phyloP scores from a whole-genome alignment of 176 grass and related monocot genomes.

The Oryza rufipogon region DNA sequence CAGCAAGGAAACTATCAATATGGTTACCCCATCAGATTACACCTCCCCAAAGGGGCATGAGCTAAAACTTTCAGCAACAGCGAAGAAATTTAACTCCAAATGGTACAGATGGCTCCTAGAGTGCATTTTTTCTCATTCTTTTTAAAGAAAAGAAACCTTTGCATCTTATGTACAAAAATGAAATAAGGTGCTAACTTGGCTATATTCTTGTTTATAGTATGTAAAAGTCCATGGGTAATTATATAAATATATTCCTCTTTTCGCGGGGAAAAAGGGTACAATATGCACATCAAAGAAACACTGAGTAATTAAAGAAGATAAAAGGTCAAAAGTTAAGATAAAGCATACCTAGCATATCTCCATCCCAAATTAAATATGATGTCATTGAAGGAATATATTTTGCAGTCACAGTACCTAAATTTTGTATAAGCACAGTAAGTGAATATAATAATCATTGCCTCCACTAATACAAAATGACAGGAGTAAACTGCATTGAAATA shows the following conservation, averaged over 20 bases:
- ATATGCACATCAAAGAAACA: slow-evolving; percentile 15
- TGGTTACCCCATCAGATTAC: neutral
- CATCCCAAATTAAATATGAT: slow-evolving; percentile 64
- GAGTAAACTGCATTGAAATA: neutral
- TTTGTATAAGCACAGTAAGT: slow-evolving; percentile 12
- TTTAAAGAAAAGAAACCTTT: neutral
- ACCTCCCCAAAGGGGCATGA: neutral
- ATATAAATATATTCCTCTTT: neutral
- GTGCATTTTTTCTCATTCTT: neutral
- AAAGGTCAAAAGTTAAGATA: slow-evolving; percentile 13
- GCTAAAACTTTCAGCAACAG: neutral
- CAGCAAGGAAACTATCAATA: slow-evolving; percentile 22
- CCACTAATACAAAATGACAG: neutral
- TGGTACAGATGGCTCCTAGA: neutral
- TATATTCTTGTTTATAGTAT: neutral
- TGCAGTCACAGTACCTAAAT: slow-evolving; percentile 79
- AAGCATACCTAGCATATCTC: slow-evolving; percentile 66
- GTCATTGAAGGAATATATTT: slow-evolving; percentile 78
- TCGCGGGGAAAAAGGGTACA: slow-evolving; percentile 26
- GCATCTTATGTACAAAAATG: neutral
- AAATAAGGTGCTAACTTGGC: neutral
- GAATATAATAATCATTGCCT: neutral
- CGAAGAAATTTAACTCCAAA: slow-evolving; percentile 1
- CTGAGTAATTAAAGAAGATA: neutral
- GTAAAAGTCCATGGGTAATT: neutral